These are phyloP conservation scores for Mycothermus thermophilus DNA, from an alignment of 495 filamentous ascomycete genomes.

Conservation along the genomic window DNA sequence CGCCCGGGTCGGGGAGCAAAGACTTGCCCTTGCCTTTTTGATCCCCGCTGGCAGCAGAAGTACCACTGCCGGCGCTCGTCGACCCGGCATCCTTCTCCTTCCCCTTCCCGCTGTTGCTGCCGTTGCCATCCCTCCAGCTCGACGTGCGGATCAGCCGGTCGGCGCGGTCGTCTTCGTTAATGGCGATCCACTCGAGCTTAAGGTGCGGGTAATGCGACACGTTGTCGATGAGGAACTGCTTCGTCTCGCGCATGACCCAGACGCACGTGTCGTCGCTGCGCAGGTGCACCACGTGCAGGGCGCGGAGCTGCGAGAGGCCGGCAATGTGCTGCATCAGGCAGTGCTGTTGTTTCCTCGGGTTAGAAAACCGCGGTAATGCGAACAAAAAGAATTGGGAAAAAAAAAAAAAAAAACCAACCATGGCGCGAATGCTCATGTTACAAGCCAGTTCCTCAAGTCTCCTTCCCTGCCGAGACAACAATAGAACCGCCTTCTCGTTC, in stretches of 20 bases:
- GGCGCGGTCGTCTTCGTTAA: slow-evolving; percentile 30
- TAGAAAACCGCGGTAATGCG: too few species aligned
- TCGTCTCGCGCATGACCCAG: slow-evolving; percentile 34
- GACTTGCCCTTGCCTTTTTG: too few species aligned
- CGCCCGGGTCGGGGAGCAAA: too few species aligned
- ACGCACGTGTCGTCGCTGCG: slow-evolving; percentile 37
- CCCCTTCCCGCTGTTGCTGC: background rate
- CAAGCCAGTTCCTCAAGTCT: slow-evolving; percentile 40
- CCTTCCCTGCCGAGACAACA: slow-evolving; percentile 34
- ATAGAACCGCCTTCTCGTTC: slow-evolving; percentile 32
- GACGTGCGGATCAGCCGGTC: slow-evolving; percentile 27
- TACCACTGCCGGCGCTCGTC: background rate
- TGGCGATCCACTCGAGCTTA: slow-evolving; percentile 40
- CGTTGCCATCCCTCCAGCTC: background rate
- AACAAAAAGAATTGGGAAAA: background rate
- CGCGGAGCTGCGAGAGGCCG: slow-evolving; percentile 33
- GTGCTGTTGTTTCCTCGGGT: too few species aligned
- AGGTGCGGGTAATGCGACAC: slow-evolving; percentile 35
- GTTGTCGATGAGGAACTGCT: slow-evolving; percentile 39
- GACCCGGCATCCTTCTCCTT: background rate
- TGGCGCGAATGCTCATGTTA: slow-evolving; percentile 32
- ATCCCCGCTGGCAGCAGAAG: too few species aligned
- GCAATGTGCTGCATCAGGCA: slow-evolving; percentile 37
- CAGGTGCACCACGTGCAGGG: slow-evolving; percentile 38
- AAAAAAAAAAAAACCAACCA: slow-evolving; percentile 30